Evolutionary conservation across 306 rosid genomes (phyloP).

Genomic region (Parietaria judaica): DNA sequence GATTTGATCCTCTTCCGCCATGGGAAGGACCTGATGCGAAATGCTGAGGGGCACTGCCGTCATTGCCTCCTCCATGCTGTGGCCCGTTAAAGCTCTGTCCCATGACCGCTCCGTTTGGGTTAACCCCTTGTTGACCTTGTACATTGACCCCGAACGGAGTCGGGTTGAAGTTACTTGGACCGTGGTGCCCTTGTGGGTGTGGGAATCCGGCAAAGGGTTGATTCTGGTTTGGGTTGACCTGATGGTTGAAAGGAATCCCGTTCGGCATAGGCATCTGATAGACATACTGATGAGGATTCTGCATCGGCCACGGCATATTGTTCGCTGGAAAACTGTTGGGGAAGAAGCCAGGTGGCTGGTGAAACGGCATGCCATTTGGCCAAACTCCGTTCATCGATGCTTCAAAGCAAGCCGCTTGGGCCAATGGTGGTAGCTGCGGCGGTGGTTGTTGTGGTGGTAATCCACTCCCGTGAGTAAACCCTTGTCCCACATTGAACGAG

Average conservation of each 20-base stretch:
- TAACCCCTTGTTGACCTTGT: conserved; percentile 29
- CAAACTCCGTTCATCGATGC: conserved; percentile 38
- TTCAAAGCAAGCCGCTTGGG: conserved; percentile 25
- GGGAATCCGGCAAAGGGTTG: conserved; percentile 32
- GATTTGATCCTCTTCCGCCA: conserved; percentile 41
- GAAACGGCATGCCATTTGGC: conserved; percentile 37
- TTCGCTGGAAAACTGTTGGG: conserved; percentile 43
- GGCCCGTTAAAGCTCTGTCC: conserved; percentile 29
- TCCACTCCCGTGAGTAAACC: conserved; percentile 23
- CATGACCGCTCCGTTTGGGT: neutral
- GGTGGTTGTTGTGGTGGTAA: neutral
- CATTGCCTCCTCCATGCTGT: conserved; percentile 25
- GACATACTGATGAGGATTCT: conserved; percentile 28
- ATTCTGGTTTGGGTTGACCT: conserved; percentile 29
- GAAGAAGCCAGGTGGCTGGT: conserved; percentile 37
- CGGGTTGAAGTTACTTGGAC: conserved; percentile 41
- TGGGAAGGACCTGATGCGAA: conserved; percentile 35
- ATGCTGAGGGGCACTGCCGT: conserved; percentile 23
- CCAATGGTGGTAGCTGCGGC: conserved; percentile 34
- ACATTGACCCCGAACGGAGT: conserved; percentile 30
- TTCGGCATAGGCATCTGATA: conserved; percentile 44
- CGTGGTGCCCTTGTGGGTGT: conserved; percentile 34
- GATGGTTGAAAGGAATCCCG: conserved; percentile 44
- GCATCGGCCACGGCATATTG: conserved; percentile 41
- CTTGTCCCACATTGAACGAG: conserved; percentile 32